phyloP scores from a whole-genome alignment of 768 basidiomycete species.

The Kwoniella pini region DNA sequence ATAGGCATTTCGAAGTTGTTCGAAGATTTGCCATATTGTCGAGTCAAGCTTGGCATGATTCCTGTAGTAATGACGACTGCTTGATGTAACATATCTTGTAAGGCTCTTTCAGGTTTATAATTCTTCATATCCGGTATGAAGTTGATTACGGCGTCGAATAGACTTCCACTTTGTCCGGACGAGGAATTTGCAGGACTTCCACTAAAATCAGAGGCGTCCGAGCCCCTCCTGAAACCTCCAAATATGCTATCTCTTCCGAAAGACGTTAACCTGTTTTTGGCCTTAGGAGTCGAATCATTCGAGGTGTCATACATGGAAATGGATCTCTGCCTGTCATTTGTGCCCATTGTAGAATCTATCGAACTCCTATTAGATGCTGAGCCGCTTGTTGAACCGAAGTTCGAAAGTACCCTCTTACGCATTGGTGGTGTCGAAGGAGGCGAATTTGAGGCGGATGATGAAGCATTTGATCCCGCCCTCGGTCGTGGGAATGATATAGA shows the following conservation, averaged over 20 bases:
- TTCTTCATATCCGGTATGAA: conserved; percentile 27
- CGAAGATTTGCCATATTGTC: conserved; percentile 6
- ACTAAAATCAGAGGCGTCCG: not conserved
- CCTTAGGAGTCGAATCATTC: not conserved
- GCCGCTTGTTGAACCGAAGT: not conserved
- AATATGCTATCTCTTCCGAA: conserved; percentile 19
- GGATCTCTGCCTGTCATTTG: conserved; percentile 1
- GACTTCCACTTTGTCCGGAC: not conserved
- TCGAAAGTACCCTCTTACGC: conserved; percentile 10
- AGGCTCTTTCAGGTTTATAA: conserved; percentile 10
- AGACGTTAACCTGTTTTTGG: conserved; percentile 6
- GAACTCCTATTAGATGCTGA: not conserved
- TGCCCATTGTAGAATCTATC: conserved; percentile 9
- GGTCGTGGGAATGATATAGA: not conserved
- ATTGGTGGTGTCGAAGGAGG: conserved; percentile 13
- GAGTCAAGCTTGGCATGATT: conserved; percentile 27
- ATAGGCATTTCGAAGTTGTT: conserved; percentile 4
- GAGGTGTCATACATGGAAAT: conserved; percentile 3
- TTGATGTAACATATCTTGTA: conserved; percentile 43
- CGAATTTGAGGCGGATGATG: conserved; percentile 8
- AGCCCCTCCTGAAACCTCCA: conserved; percentile 7
- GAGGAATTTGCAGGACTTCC: not conserved
- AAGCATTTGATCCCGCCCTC: conserved; percentile 7
- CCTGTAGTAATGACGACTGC: conserved; percentile 34
- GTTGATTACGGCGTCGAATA: conserved; percentile 41